Conservation (phyloP, 345 rosid genomes). For the Lenwebbia sp. region DNA sequence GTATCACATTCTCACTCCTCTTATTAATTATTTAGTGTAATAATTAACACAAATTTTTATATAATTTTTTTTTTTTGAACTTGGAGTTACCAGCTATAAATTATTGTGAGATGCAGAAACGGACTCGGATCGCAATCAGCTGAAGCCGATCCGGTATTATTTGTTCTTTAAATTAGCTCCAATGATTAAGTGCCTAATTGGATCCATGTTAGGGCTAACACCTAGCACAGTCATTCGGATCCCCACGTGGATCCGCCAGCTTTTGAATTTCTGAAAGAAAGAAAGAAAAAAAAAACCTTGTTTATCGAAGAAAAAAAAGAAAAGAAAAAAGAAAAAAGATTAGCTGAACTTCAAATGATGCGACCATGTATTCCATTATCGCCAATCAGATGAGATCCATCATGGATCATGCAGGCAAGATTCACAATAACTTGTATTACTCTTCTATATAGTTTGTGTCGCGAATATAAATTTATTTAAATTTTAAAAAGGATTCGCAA, state of each 20-base stretch:
- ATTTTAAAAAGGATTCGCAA: neutral
- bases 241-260: neutral
- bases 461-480: neutral
- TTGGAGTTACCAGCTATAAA: neutral
- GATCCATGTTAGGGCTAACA: constrained; percentile 1
- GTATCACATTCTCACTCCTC: neutral
- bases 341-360: neutral
- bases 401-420: neutral
- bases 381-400: neutral
- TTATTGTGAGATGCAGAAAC: neutral
- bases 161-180: neutral
- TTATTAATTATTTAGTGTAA: neutral
- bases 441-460: neutral
- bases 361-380: neutral
- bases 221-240: neutral
- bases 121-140: constrained; percentile 1
- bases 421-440: neutral
- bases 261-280: neutral
- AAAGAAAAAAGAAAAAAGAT: neutral
- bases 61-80: neutral
- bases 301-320: neutral
- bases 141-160: neutral
- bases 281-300: neutral
- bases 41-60: neutral
- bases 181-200: constrained; percentile 2